Percentiles rank a stretch among this genome's conserved stretches.
phyloP scores from a whole-genome alignment of 2,329 filamentous ascomycete genomes.

The Nannizziopsis arthrosporioides region DNA sequence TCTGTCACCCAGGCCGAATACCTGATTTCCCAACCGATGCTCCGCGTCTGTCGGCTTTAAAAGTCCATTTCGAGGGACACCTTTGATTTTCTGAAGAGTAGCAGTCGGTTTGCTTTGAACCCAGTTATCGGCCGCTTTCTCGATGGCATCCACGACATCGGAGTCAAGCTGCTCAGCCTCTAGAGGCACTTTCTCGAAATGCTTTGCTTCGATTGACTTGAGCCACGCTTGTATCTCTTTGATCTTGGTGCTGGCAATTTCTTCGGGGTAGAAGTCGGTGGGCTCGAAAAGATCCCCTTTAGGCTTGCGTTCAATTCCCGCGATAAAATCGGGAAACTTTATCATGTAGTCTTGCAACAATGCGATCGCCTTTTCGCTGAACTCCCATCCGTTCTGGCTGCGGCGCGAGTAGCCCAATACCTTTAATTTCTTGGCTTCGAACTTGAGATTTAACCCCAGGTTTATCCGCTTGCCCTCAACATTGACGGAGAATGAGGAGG shows the following conservation, averaged over 20 bases:
- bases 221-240: constrained; percentile 93
- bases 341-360: constrained; percentile 83
- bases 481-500: constrained; percentile 78
- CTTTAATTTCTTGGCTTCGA: constrained; percentile 89
- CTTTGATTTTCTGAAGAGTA: constrained; percentile 58
- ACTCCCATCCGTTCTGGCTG: constrained; percentile 82
- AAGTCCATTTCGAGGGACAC: constrained; percentile 74
- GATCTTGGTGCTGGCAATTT: constrained; percentile 63
- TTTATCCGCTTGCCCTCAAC: constrained; percentile 77
- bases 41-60: constrained; percentile 95
- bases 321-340: constrained; percentile 90
- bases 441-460: constrained; percentile 89
- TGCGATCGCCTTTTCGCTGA: constrained; percentile 70
- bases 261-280: constrained; percentile 70
- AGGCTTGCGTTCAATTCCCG: constrained; percentile 71
- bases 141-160: constrained; percentile 69
- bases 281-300: constrained; percentile 74
- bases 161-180: constrained; percentile 96
- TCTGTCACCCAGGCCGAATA: constrained; percentile 74
- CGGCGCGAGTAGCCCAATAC: constrained; percentile 91
- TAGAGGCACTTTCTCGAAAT: constrained; percentile 87
- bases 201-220: constrained; percentile 80
- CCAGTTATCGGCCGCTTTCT: constrained; percentile 58
- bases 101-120: constrained; percentile 42
- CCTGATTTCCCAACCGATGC: constrained; percentile 75